Evolutionary conservation across 352 stramenopile species (phyloP), one percentile per base, ranked within the genome.

Genomic region (Globisporangium irregulare): DNA sequence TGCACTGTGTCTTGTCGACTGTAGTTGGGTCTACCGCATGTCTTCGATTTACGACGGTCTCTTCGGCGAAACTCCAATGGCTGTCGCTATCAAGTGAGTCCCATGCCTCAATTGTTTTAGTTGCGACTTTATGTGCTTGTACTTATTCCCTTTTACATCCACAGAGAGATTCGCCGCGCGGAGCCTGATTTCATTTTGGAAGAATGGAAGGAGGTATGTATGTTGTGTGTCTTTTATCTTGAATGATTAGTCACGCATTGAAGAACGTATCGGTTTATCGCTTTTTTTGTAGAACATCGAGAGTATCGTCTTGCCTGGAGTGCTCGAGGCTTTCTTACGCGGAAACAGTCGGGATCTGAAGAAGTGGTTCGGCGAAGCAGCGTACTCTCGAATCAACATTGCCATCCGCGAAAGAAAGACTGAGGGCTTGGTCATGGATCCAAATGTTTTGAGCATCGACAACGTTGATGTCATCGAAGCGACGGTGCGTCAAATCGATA

Each of bases 31-130:
- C 4, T 99, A 99, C 74, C 93, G 96, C 62, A 75, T 98, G 57
- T 99, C 95, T 22, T 98, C 93, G 9, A 97, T 99, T n/a, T 99
- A 98, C 72, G 97, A 99, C 62, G 98, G 95, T 27, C 77, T 99
- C 56, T 99, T 98, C 24, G 96, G 94, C 3, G 97, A 99, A 82
- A 98, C 95, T 2, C 92, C 98, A 2, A 97, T 98, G 84, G 95
- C 90, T 24, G 80, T 98, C 66, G 97, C 96, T 15, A 97, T 98
- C 57, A 93, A 90, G 80, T 84, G 62, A 51, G 76, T 68, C 9
- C 34, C 34, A 41, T 41, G 34, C 34, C 34, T 41, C 34, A 41
- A 9, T 15, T 54, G 38, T 61, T 20, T 43, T 12, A 12, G 59
- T 64, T 32, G 14, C 34, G 34, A 12, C 9, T 14, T 14, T 4